A percentile compares a stretch with the other conserved stretches of the same genome.
These are phyloP conservation scores for Silene vulgaris DNA, from an alignment of 179 eudicot genomes.

Conservation along the genomic window DNA sequence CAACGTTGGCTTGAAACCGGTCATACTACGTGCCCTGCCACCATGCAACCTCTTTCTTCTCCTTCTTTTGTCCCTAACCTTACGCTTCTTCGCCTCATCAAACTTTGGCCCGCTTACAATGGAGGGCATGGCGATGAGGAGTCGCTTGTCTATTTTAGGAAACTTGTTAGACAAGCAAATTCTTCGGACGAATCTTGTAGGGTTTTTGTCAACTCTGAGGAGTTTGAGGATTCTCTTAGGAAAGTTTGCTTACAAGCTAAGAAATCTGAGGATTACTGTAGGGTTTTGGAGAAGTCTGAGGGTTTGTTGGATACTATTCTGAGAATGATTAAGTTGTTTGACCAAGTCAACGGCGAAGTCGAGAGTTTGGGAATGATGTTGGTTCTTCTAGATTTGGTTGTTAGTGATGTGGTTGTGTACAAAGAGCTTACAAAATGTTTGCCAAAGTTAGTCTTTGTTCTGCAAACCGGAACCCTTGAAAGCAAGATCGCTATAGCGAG, in stretches of 20 bases:
- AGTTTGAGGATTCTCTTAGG: slow-evolving; percentile 6
- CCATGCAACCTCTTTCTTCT: slow-evolving; percentile 63
- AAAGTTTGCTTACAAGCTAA: slow-evolving; percentile 4
- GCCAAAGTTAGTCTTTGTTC: slow-evolving; percentile 18
- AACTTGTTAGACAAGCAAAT: slow-evolving; percentile 12
- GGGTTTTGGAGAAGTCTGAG: slow-evolving; percentile 21
- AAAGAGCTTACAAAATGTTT: not conserved
- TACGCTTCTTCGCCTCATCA: slow-evolving; percentile 70
- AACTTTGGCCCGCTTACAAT: slow-evolving; percentile 43
- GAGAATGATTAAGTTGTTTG: slow-evolving; percentile 16
- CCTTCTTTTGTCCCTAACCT: slow-evolving; percentile 72
- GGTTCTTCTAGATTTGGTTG: slow-evolving; percentile 20
- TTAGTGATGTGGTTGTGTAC: slow-evolving; percentile 7
- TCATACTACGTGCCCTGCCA: slow-evolving; percentile 84
- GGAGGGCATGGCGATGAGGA: not conserved
- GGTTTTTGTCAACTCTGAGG: not conserved
- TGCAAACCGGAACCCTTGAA: slow-evolving; percentile 28
- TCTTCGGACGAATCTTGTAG: slow-evolving; percentile 4
- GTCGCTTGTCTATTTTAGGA: slow-evolving; percentile 11
- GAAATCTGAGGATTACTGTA: slow-evolving; percentile 13
- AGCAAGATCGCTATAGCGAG: slow-evolving; percentile 33
- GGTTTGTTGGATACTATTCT: slow-evolving; percentile 15
- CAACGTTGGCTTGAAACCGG: slow-evolving; percentile 78
- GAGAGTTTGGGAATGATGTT: slow-evolving; percentile 21
- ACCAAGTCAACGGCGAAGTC: not conserved